These are phyloP conservation scores for Pseudocohnilembus persalinus DNA, from an alignment of 169 alveolate genomes.

Conservation along the genomic window DNA sequence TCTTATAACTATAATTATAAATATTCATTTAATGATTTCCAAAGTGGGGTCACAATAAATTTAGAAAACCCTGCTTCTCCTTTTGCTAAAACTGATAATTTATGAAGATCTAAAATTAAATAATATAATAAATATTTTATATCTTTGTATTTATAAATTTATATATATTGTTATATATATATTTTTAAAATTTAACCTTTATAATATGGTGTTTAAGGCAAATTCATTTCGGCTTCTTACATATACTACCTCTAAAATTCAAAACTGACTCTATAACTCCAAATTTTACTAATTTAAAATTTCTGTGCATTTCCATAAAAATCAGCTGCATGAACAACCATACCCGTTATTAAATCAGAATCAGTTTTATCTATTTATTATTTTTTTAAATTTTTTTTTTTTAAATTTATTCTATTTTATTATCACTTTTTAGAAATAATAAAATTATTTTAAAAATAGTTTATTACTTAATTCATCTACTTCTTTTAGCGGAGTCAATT, in stretches of 20 bases:
- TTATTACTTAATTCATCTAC: conserved; percentile 5
- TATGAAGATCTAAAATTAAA: not conserved
- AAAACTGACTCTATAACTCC: conserved; percentile 60
- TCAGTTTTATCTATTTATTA: not conserved
- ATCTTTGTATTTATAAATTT: no score
- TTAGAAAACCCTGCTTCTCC: not conserved
- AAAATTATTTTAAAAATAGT: conserved; percentile 15
- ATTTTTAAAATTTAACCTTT: not conserved
- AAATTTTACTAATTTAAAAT: conserved; percentile 39
- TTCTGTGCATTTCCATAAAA: conserved; percentile 60
- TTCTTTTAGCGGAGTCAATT: conserved; percentile 1
- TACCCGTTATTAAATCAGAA: conserved; percentile 24
- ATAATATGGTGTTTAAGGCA: conserved; percentile 26
- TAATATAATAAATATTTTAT: no score
- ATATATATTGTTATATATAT: no score
- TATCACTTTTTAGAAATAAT: no score
- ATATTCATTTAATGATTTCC: not conserved
- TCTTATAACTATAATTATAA: no score
- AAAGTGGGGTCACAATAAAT: not conserved
- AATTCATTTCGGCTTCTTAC: conserved; percentile 15
- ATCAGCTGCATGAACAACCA: conserved; percentile 62
- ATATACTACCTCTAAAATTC: conserved; percentile 48
- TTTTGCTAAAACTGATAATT: not conserved
- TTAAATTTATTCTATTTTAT: not conserved
- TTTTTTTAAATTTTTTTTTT: not conserved